Evolutionary conservation across 148 eudicot genomes (phyloP).

Genomic region (Rhododendron henanense): DNA sequence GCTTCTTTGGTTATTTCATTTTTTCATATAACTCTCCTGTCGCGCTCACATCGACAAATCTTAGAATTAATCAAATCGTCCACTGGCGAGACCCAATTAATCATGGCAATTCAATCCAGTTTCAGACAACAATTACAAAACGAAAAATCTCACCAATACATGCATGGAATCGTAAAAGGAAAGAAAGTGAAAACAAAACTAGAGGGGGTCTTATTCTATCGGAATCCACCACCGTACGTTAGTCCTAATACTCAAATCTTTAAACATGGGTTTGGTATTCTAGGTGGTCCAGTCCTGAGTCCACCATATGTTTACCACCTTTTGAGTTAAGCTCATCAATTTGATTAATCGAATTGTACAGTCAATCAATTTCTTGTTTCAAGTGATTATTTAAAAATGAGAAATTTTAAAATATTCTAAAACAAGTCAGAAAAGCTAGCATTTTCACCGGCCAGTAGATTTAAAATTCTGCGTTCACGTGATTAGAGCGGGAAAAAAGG

Average conservation of each 20-base stretch:
- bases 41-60: not conserved
- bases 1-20: too few relatives aligned
- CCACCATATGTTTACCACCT: not conserved
- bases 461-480: not conserved
- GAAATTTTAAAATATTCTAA: not conserved
- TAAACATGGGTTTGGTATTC: not conserved
- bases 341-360: not conserved
- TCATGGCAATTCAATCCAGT: not conserved
- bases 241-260: not conserved
- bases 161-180: not conserved
- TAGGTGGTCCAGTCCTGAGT: not conserved
- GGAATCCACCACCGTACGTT: not conserved
- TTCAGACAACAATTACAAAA: not conserved
- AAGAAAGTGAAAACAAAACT: not conserved
- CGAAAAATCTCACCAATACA: not conserved
- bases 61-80: not conserved
- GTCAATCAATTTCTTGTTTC: not conserved
- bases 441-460: not conserved
- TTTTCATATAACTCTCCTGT: not conserved
- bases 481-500: not conserved
- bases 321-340: not conserved
- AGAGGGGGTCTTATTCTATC: not conserved
- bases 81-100: not conserved
- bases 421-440: not conserved
- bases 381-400: not conserved